phyloP scores from a whole-genome alignment of 345 rosid genomes.

The Linum trigynum region DNA sequence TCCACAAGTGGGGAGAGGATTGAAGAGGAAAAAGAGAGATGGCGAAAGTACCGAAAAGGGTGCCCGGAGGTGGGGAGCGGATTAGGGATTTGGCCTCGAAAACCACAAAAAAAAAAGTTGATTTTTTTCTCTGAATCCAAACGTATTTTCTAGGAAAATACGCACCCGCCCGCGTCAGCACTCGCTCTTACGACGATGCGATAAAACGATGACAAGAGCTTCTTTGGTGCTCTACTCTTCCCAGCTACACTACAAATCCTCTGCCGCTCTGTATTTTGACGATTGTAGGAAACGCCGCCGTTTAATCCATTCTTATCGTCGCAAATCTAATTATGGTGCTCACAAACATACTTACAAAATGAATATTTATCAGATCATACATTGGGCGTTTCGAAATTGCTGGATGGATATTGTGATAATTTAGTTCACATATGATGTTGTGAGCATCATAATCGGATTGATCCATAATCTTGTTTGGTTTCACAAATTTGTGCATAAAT shows the following conservation, averaged over 20 bases:
- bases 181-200: neutral
- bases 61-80: slow-evolving; percentile 17
- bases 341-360: too few species aligned
- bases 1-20: neutral
- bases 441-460: too few species aligned
- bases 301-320: too few species aligned
- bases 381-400: too few species aligned
- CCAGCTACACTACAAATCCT: slow-evolving; percentile 1
- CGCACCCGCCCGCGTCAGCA: slow-evolving; percentile 18
- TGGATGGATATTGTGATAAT: too few species aligned
- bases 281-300: neutral
- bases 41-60: slow-evolving; percentile 23
- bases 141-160: neutral
- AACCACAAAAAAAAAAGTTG: slow-evolving; percentile 15
- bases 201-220: slow-evolving; percentile 42
- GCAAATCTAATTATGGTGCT: too few species aligned
- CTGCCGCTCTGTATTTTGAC: neutral
- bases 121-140: neutral
- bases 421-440: too few species aligned
- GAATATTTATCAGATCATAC: too few species aligned
- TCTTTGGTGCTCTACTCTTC: slow-evolving; percentile 57
- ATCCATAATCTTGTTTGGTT: too few species aligned
- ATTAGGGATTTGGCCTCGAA: slow-evolving; percentile 28
- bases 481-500: too few species aligned
- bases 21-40: neutral